Percentiles rank a stretch among this genome's conserved stretches.
Conservation (phyloP, 2,329 filamentous ascomycete species). For the Thielaviopsis ethacetica region DNA sequence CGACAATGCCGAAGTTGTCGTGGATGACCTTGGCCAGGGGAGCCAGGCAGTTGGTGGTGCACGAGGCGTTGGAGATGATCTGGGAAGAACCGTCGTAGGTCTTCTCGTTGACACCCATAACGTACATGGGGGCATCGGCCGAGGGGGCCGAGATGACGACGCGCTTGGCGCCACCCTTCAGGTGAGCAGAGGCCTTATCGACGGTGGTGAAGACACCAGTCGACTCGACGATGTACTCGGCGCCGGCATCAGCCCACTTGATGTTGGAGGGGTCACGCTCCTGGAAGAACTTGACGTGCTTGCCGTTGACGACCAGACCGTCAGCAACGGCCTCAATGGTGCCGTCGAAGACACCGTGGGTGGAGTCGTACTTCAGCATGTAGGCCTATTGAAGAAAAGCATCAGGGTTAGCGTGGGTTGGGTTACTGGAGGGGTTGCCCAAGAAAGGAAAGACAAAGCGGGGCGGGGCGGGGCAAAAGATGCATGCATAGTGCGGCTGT, state of each 20-base stretch:
- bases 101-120: slow-evolving; percentile 97
- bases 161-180: slow-evolving; percentile 97
- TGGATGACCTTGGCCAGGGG: slow-evolving; percentile 98
- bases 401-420: slow-evolving; percentile 1
- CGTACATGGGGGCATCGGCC: slow-evolving; percentile 97
- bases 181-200: slow-evolving; percentile 86
- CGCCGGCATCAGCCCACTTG: slow-evolving; percentile 75
- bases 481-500: slow-evolving; percentile 1
- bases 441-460: slow-evolving; percentile 7
- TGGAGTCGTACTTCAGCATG: slow-evolving; percentile 99
- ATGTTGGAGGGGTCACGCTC: slow-evolving; percentile 51
- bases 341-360: slow-evolving; percentile 94
- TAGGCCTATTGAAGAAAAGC: slow-evolving; percentile 48
- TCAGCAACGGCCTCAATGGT: slow-evolving; percentile 55
- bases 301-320: slow-evolving; percentile 79
- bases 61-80: slow-evolving; percentile 98
- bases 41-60: slow-evolving; percentile 99
- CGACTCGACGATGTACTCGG: slow-evolving; percentile 54
- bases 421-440: neutral
- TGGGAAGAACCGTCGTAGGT: slow-evolving; percentile 78
- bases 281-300: slow-evolving; percentile 36
- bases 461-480: slow-evolving; percentile 2
- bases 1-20: slow-evolving; percentile 94
- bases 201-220: slow-evolving; percentile 78
- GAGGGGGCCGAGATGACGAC: slow-evolving; percentile 86